Evolutionary conservation across 148 eudicot genomes (phyloP).

Genomic region (Rhododendron simsii): DNA sequence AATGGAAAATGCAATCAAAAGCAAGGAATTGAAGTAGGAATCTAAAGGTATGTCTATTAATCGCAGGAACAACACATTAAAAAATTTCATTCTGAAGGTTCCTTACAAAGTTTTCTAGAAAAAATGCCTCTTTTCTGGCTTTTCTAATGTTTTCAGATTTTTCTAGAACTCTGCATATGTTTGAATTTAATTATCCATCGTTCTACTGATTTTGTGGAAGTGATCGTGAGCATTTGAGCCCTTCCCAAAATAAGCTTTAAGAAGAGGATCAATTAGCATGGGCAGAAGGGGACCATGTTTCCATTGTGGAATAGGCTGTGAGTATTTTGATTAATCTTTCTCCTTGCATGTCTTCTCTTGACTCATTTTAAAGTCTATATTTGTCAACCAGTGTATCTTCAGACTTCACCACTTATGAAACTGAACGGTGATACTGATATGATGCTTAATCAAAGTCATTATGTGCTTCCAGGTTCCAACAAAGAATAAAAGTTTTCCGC

Average conservation of each 20-base stretch:
- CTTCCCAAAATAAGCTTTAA: background rate
- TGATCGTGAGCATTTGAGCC: background rate
- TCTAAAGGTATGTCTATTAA: conserved; percentile 5
- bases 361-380: background rate
- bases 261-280: conserved; percentile 7
- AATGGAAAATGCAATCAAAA: background rate
- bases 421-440: background rate
- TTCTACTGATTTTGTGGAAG: background rate
- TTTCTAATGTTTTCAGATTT: background rate
- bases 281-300: conserved; percentile 19
- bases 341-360: background rate
- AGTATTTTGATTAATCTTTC: conserved; percentile 8
- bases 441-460: background rate
- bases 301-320: conserved; percentile 22
- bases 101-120: background rate
- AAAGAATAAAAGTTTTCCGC: background rate
- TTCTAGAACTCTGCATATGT: background rate
- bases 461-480: background rate
- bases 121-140: background rate
- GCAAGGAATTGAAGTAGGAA: background rate
- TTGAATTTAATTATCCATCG: background rate
- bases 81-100: background rate
- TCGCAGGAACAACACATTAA: background rate
- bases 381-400: background rate
- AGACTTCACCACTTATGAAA: background rate